Conservation (phyloP, 2,329 filamentous ascomycete species). For the Aureobasidium sp. region DNA sequence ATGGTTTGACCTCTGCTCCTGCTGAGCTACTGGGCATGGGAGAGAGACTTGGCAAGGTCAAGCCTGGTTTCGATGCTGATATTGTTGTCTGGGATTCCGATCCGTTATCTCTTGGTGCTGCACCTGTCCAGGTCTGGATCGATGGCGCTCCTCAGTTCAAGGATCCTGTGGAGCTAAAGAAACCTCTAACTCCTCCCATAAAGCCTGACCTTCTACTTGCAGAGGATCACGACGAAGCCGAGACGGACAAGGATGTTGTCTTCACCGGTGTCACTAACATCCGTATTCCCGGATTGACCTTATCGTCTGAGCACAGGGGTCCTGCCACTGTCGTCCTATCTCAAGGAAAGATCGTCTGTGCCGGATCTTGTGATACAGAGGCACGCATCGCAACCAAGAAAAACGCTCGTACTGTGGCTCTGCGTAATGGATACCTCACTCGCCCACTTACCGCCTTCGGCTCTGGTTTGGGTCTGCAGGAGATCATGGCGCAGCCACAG, state of each 20-base stretch:
- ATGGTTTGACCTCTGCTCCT: slow-evolving; percentile 31
- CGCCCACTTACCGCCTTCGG: slow-evolving; percentile 54
- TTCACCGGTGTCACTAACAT: slow-evolving; percentile 50
- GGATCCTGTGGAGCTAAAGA: slow-evolving; percentile 41
- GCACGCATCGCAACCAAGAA: slow-evolving; percentile 29
- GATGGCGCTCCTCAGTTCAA: slow-evolving; percentile 44
- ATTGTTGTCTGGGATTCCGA: slow-evolving; percentile 37
- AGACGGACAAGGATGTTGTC: slow-evolving; percentile 34
- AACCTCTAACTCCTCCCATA: slow-evolving; percentile 36
- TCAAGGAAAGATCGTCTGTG: slow-evolving; percentile 48
- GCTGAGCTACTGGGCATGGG: slow-evolving; percentile 33
- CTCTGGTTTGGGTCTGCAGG: slow-evolving; percentile 52
- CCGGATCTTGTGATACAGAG: slow-evolving; percentile 45
- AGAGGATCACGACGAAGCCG: slow-evolving; percentile 29
- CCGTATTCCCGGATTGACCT: slow-evolving; percentile 32
- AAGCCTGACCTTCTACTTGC: slow-evolving; percentile 33
- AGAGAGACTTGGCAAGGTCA: slow-evolving; percentile 32
- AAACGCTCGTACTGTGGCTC: slow-evolving; percentile 34
- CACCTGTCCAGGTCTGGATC: slow-evolving; percentile 35
- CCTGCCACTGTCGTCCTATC: slow-evolving; percentile 41
- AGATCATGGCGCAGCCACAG: slow-evolving; percentile 49
- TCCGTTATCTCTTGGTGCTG: slow-evolving; percentile 31
- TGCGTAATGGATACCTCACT: slow-evolving; percentile 54
- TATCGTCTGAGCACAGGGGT: slow-evolving; percentile 18
- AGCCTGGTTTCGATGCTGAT: slow-evolving; percentile 34